phyloP scores from a whole-genome alignment of 352 stramenopile species.

The Thalassiosira allenii region DNA sequence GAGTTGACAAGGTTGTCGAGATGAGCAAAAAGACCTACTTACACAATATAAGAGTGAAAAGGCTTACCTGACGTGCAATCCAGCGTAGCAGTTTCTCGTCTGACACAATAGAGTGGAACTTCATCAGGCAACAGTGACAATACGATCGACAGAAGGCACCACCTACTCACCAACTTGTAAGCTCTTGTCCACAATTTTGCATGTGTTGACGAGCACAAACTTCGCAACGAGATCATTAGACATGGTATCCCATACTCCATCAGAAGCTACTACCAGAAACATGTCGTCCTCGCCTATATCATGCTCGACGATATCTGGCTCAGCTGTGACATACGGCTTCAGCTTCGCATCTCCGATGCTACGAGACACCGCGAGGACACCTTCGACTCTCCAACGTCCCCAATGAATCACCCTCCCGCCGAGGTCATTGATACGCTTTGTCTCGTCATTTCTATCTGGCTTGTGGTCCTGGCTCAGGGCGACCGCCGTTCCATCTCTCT shows the following conservation, averaged over 20 bases:
- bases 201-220: constrained; percentile 85
- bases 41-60: too few species aligned
- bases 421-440: constrained; percentile 83
- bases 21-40: constrained; percentile 12
- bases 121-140: too few species aligned
- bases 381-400: constrained; percentile 87
- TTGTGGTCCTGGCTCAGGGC: constrained; percentile 88
- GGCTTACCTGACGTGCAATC: constrained; percentile 65
- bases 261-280: constrained; percentile 89
- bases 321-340: constrained; percentile 88
- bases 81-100: constrained; percentile 59
- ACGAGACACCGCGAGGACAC: constrained; percentile 80
- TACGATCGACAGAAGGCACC: too few species aligned
- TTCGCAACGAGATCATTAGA: constrained; percentile 88
- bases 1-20: too few species aligned
- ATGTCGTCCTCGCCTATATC: constrained; percentile 86
- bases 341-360: constrained; percentile 81
- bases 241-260: constrained; percentile 91
- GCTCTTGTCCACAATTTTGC: constrained; percentile 69
- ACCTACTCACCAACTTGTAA: constrained; percentile 63
- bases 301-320: constrained; percentile 88
- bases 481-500: constrained; percentile 77
- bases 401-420: constrained; percentile 87
- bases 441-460: constrained; percentile 85
- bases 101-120: neutral